Conservation (phyloP, 1,139 yeast species). For the Taphrina deformans region DNA sequence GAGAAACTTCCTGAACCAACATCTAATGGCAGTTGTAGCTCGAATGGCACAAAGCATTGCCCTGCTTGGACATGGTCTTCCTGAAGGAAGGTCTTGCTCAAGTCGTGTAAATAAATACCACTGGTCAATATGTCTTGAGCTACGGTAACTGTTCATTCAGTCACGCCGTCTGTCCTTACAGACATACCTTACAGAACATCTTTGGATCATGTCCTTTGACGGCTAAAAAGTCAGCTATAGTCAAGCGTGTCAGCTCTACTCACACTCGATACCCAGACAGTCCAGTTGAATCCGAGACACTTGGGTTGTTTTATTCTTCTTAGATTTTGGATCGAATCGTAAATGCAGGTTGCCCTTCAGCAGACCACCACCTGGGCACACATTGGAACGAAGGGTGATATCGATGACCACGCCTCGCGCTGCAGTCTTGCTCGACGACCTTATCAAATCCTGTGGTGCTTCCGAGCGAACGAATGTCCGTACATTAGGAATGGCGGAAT, state of each 20-base stretch:
- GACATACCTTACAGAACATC: constrained; percentile 4
- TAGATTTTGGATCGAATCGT: constrained; percentile 6
- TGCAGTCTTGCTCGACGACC: neutral
- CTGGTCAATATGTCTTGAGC: constrained; percentile 19
- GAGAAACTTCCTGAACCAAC: constrained; percentile 34
- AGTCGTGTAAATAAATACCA: constrained; percentile 15
- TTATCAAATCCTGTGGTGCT: constrained; percentile 23
- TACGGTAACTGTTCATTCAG: neutral
- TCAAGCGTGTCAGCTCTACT: neutral
- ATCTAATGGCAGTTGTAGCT: constrained; percentile 34
- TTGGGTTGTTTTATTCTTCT: constrained; percentile 15
- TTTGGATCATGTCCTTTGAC: constrained; percentile 17
- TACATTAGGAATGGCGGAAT: constrained; percentile 9
- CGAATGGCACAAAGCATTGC: constrained; percentile 27
- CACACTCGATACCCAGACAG: constrained; percentile 26
- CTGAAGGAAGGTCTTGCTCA: constrained; percentile 14
- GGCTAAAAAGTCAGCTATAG: neutral
- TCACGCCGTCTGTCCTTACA: neutral
- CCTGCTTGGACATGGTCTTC: constrained; percentile 2
- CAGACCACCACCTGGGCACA: constrained; percentile 23
- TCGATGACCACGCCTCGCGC: constrained; percentile 23
- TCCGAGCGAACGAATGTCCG: constrained; percentile 24
- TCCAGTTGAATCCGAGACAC: constrained; percentile 11
- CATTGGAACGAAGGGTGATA: neutral
- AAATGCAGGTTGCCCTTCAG: constrained; percentile 14